Base-by-base conservation (phyloP, 2,329 filamentous ascomycete species). In the Alternaria hordeiaustralica region DNA sequence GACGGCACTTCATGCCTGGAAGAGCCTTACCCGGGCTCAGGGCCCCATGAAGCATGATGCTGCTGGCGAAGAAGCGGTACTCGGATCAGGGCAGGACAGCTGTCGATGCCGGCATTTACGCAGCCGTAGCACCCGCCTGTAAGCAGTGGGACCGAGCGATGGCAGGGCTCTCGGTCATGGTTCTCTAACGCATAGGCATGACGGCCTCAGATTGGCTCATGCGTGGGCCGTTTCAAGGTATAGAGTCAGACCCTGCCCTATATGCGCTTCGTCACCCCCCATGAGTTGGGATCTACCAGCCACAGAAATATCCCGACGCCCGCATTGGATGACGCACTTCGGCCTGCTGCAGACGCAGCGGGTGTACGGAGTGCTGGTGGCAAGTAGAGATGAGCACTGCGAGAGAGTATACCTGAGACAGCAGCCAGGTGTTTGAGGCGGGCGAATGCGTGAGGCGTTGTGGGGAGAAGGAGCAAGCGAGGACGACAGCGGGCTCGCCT, bases 221-320 rank as follows among this genome's bases (percentile, higher is more conserved):
- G 77, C 79, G 71, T 69, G 75, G 75, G 75, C 76, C 73, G 78
- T 80, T 80, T 81, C 76, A 79, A 77, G 74, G 73, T 70, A 71
- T 76, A 77, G 72, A 73, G 66, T 61, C 61, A 46, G 61, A 60
- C 75, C 78, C 59, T 56, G 74, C n/a, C 55, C 75, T 77, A 81
- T 80, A 80, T 74, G 76, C 78, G 76, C 71, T 75, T 78, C 69
- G 73, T 63, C 70, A 73, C 71, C 75, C 71, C 72, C 71, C 70
- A 64, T 65, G 60, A 70, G 68, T 62, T 70, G 74, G 68, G 73
- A 77, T 77, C 73, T 72, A 71, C 75, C 74, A 78, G 76, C 72
- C 76, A 77, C 75, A 73, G 71, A 68, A 76, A 76, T 70, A 43
- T 70, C 71, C 75, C 73, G 71, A 69, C 50, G 55, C 60, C 61